phyloP scores from a whole-genome alignment of 192 early-diverging fungal genomes.

The Backusella psychrophila region DNA sequence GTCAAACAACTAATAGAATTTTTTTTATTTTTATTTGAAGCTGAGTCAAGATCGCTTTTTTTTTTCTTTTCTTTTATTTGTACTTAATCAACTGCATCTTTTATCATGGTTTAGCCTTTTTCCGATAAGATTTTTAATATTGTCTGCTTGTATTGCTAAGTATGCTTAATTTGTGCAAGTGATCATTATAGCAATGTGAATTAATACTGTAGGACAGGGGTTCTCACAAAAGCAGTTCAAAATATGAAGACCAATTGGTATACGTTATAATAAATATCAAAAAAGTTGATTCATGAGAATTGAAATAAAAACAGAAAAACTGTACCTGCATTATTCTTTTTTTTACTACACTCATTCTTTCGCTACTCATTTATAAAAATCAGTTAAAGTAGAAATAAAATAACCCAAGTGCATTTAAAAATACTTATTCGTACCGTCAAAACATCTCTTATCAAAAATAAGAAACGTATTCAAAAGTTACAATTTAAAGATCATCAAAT shows the following conservation, averaged over 20 bases:
- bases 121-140: background rate
- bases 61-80: background rate
- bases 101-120: background rate
- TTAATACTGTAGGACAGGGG: background rate
- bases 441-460: background rate
- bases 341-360: conserved; percentile 9
- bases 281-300: conserved; percentile 15
- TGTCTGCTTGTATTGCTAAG: background rate
- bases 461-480: background rate
- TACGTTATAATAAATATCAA: background rate
- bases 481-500: background rate
- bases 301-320: background rate
- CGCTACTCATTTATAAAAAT: background rate
- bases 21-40: conserved; percentile 2
- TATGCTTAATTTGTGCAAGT: background rate
- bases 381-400: background rate
- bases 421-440: background rate
- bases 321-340: conserved; percentile 13
- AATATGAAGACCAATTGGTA: background rate
- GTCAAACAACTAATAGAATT: background rate
- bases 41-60: background rate
- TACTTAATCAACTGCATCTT: background rate
- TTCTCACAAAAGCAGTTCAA: background rate
- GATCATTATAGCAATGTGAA: background rate
- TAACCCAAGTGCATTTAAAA: background rate